Percentiles rank a stretch among this genome's conserved stretches.
These are phyloP conservation scores for Pseudogymnoascus sp. DNA, from an alignment of 2,329 filamentous ascomycete genomes.

Conservation along the genomic window DNA sequence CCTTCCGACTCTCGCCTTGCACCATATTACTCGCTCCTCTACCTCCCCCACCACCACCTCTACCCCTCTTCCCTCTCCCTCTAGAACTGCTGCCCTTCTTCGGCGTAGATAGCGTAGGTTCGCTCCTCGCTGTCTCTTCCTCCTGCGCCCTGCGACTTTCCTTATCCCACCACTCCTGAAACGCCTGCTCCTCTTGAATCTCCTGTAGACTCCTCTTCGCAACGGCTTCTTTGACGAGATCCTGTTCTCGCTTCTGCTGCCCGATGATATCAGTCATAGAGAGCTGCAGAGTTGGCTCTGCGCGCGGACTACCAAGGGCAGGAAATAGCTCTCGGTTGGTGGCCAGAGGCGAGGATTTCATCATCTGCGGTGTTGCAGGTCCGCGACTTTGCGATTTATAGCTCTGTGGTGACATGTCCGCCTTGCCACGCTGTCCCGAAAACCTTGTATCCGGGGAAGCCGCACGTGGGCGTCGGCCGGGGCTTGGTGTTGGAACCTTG, in stretches of 20 bases:
- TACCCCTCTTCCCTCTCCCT: not conserved
- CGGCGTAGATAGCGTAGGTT: constrained; percentile 8
- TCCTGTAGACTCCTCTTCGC: constrained; percentile 86
- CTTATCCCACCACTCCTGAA: constrained; percentile 93
- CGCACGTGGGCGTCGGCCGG: constrained; percentile 31
- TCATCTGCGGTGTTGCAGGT: constrained; percentile 18
- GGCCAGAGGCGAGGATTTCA: not conserved
- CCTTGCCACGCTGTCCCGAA: constrained; percentile 40
- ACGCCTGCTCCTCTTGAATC: constrained; percentile 94
- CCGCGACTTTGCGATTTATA: constrained; percentile 30
- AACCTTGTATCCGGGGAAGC: constrained; percentile 57
- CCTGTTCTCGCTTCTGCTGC: constrained; percentile 78
- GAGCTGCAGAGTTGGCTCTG: constrained; percentile 48
- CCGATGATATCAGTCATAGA: constrained; percentile 84
- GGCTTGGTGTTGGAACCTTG: constrained; percentile 24
- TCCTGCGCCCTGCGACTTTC: constrained; percentile 67
- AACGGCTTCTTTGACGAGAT: constrained; percentile 70
- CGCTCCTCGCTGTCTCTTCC: constrained; percentile 22
- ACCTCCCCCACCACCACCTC: not conserved
- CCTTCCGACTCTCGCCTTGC: not conserved
- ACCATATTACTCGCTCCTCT: not conserved
- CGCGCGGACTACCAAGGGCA: not conserved
- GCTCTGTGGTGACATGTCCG: not conserved
- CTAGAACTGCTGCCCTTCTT: not conserved
- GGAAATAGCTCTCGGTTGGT: not conserved